Evolutionary conservation across 1,284 basidiomycete genomes (phyloP).

Genomic region (Nidula niveotomentosa): DNA sequence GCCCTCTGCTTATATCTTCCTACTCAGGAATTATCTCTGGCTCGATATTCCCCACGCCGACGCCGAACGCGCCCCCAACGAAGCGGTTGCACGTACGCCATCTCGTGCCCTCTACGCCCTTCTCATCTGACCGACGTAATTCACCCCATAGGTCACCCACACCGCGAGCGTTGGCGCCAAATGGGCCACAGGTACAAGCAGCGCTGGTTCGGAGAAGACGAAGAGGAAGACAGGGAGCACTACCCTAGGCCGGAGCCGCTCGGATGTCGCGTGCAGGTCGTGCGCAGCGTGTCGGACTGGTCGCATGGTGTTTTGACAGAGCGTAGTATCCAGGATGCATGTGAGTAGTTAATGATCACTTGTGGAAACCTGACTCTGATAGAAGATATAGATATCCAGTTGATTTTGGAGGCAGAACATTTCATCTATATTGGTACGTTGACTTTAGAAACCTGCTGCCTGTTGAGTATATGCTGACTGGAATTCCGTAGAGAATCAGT

Average conservation of each 20-base stretch:
- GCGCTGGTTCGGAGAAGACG: constrained; percentile 43
- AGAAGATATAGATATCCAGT: constrained; percentile 59
- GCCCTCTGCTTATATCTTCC: neutral
- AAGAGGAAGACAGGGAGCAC: constrained; percentile 22
- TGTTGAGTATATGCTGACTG: neutral
- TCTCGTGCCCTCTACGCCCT: neutral
- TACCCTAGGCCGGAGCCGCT: constrained; percentile 44
- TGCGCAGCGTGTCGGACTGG: constrained; percentile 89
- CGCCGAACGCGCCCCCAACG: constrained; percentile 55
- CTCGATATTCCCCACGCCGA: constrained; percentile 80
- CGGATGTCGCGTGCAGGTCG: constrained; percentile 70
- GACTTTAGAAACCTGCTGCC: neutral
- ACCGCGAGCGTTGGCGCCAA: constrained; percentile 59
- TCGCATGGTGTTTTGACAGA: constrained; percentile 88
- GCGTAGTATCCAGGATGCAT: constrained; percentile 84
- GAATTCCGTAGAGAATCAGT: constrained; percentile 76
- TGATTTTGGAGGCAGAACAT: constrained; percentile 84
- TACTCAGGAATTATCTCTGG: constrained; percentile 50
- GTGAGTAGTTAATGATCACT: constrained; percentile 42
- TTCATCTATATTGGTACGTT: constrained; percentile 85
- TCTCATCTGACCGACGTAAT: too few species aligned
- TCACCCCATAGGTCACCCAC: constrained; percentile 55
- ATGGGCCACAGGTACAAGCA: constrained; percentile 65
- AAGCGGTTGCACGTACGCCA: constrained; percentile 60
- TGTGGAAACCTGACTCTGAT: neutral